Base-by-base conservation (phyloP, 2,329 filamentous ascomycete species). In the Sporothrix curviconia region DNA sequence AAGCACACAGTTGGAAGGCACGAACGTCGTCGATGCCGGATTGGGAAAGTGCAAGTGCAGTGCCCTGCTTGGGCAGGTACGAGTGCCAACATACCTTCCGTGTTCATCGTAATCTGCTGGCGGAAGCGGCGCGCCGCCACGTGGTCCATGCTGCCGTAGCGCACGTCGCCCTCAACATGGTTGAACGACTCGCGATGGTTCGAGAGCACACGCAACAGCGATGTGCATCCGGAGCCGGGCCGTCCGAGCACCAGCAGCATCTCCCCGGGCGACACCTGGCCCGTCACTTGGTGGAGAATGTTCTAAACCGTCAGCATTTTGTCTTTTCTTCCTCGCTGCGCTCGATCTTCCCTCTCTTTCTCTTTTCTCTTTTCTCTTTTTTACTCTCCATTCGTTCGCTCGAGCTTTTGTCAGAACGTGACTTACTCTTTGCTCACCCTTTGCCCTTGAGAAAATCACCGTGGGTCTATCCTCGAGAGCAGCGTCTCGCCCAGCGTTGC, bases 141-240 rank as follows among this genome's bases (percentile, higher is more conserved):
- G 2, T 75, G 68, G 19, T 70, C 67, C 1, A 71, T 72, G 1
- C 74, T 74, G 15, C 85, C 83, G 65, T 87, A 87, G 24, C 80
- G 79, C 5, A 87, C 82, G 0, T 86, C 76, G 3, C 88, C 88
- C 1, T 78, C 73, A 2, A 91, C 83, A 0, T 71, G 76, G 5
- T 82, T 82, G 61, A 84, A 91, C 1, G 80, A 77, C 3, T 76
- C 77, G 4, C 86, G 77, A 63, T 90, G 81, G 66, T 91, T 91
- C 28, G 85, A 83, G 58, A 92, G 83, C 0, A 83, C 78, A 64
- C 82, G 81, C 5, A 83, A 67, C 3, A 83, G 71, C 0, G 80
- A 83, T 37, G 75, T 78, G 68, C 81, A 84, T 15, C 82, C 81
- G 42, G 76, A 77, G 1, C 76, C 76, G 12, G 84, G 84, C 52